Evolutionary conservation across 345 rosid genomes (phyloP).

Genomic region (Pseudoturritis turrita): DNA sequence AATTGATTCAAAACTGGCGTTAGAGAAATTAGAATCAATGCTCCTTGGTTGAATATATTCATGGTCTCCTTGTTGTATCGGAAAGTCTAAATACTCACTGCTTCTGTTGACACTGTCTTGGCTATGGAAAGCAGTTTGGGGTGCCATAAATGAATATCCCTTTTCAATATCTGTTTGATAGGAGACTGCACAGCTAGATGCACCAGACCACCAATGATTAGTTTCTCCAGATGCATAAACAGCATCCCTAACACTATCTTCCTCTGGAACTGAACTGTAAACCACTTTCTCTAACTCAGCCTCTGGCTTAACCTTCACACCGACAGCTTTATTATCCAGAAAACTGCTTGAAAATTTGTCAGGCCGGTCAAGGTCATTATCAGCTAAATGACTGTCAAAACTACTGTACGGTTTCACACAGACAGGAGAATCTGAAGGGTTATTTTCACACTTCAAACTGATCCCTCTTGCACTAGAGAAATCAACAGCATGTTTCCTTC

Average conservation of each 20-base stretch:
- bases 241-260: conserved; percentile 26
- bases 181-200: conserved; percentile 16
- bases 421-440: conserved; percentile 28
- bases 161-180: conserved; percentile 26
- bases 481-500: conserved; percentile 35
- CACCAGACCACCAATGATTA: conserved; percentile 30
- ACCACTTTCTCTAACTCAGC: conserved; percentile 27
- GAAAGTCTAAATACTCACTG: conserved; percentile 27
- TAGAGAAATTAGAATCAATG: conserved; percentile 39
- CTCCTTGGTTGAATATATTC: conserved; percentile 34
- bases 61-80: conserved; percentile 35
- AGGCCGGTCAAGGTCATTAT: conserved; percentile 23
- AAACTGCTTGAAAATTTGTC: conserved; percentile 27
- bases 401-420: conserved; percentile 26
- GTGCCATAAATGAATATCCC: conserved; percentile 24
- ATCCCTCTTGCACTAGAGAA: conserved; percentile 30
- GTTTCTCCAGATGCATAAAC: conserved; percentile 31
- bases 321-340: not conserved
- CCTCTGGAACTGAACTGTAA: conserved; percentile 28
- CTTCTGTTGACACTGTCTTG: conserved; percentile 29
- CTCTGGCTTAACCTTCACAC: conserved; percentile 31
- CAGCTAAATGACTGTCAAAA: conserved; percentile 28
- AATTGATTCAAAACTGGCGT: conserved; percentile 60
- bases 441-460: conserved; percentile 34
- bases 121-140: conserved; percentile 23